Percentiles rank a stretch among this genome's conserved stretches.
Evolutionary conservation across 176 grass and related monocot genomes (phyloP).

Genomic region (Phragmites australis): DNA sequence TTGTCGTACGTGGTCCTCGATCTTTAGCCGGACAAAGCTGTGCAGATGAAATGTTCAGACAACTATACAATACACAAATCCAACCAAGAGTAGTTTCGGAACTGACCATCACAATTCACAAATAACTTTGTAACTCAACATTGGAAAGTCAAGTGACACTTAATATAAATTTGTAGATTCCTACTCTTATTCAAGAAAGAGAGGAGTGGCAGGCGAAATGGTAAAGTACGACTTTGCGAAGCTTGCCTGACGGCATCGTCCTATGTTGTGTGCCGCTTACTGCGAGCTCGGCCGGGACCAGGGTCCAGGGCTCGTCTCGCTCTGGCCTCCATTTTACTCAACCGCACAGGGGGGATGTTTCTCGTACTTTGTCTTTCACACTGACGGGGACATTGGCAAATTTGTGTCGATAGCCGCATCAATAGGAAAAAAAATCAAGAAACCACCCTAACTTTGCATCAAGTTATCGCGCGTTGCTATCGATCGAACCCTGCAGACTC

Average conservation of each 20-base stretch:
- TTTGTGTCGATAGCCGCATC: neutral
- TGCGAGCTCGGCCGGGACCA: neutral
- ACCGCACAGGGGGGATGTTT: neutral
- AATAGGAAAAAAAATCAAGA: no score
- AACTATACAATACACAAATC: neutral
- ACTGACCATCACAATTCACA: neutral
- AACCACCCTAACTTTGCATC: no score
- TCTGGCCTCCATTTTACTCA: neutral
- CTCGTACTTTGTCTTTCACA: neutral
- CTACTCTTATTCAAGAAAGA: neutral
- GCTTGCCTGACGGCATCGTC: constrained; percentile 6
- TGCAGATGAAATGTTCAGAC: neutral
- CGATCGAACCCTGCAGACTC: neutral
- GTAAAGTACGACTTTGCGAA: neutral
- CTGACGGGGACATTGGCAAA: constrained; percentile 1
- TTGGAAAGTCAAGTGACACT: neutral
- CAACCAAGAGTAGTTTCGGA: neutral
- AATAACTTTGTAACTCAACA: neutral
- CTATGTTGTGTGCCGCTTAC: constrained; percentile 21
- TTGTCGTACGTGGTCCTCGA: neutral
- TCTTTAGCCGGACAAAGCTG: neutral
- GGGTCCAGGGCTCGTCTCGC: neutral
- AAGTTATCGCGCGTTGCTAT: neutral
- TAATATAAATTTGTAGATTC: neutral
- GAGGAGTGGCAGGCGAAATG: neutral